Evolutionary conservation across 331 rosid species (phyloP).

Genomic region (Ulmus americana): DNA sequence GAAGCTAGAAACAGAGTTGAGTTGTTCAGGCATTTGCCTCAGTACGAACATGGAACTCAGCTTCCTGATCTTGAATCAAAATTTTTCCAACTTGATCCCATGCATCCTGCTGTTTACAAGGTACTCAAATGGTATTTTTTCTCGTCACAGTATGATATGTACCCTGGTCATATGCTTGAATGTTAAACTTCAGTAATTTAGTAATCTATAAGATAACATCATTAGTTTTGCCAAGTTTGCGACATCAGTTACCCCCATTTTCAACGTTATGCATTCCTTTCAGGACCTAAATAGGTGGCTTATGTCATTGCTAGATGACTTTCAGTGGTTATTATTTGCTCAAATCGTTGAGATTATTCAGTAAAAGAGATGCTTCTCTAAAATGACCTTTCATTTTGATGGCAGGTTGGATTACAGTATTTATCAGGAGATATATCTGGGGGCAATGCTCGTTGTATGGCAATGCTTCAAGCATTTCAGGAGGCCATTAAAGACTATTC

Average conservation of each 20-base stretch:
- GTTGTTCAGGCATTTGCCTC: conserved; percentile 94
- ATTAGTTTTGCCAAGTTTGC: background rate
- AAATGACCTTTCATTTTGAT: conserved; percentile 12
- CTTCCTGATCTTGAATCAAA: conserved; percentile 85
- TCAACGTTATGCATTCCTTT: background rate
- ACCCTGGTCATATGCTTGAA: background rate
- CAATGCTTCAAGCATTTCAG: conserved; percentile 74
- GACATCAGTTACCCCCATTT: background rate
- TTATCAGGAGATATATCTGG: conserved; percentile 75
- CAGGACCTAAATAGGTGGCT: background rate
- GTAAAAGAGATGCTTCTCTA: background rate
- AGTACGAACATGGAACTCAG: conserved; percentile 94
- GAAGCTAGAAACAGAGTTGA: conserved; percentile 95
- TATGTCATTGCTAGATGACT: background rate
- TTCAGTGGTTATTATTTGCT: background rate
- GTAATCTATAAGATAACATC: background rate
- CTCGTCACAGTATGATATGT: background rate
- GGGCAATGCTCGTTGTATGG: conserved; percentile 72
- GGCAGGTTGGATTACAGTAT: conserved; percentile 90
- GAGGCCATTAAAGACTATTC: conserved; percentile 65
- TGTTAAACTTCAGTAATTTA: background rate
- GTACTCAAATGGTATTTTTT: conserved; percentile 22
- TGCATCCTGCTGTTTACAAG: conserved; percentile 92
- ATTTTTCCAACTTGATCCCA: conserved; percentile 70
- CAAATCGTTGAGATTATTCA: conserved; percentile 1